phyloP scores from a whole-genome alignment of 768 basidiomycete genomes.

The Suillus alpinus region DNA sequence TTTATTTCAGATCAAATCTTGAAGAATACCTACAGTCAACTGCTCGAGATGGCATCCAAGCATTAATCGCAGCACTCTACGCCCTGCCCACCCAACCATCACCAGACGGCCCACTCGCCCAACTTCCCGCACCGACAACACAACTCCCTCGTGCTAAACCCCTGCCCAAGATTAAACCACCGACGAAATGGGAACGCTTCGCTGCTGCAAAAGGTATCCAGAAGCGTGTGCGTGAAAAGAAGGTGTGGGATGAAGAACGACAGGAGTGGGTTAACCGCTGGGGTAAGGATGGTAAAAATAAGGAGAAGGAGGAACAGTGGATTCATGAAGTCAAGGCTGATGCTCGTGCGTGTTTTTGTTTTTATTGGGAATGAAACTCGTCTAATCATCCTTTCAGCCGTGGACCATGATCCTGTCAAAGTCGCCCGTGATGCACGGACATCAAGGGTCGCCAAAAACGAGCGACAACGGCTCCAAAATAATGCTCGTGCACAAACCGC shows the following conservation, averaged over 20 bases:
- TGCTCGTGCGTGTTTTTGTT: constrained; percentile 56
- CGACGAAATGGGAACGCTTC: constrained; percentile 96
- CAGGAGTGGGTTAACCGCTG: constrained; percentile 91
- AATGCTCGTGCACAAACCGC: constrained; percentile 50
- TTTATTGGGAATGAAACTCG: neutral
- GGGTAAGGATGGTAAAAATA: constrained; percentile 90
- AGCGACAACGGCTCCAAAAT: constrained; percentile 73
- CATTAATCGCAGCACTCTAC: constrained; percentile 78
- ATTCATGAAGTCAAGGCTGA: constrained; percentile 85
- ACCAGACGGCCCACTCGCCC: constrained; percentile 77
- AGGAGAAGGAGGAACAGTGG: constrained; percentile 84
- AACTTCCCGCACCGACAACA: constrained; percentile 75
- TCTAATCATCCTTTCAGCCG: constrained; percentile 43
- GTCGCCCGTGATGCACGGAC: constrained; percentile 78
- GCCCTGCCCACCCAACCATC: constrained; percentile 74
- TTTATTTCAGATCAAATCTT: constrained; percentile 56
- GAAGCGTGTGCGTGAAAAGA: constrained; percentile 72
- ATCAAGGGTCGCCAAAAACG: constrained; percentile 80
- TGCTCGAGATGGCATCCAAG: constrained; percentile 80
- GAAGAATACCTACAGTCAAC: constrained; percentile 79
- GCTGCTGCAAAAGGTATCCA: constrained; percentile 93
- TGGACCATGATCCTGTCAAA: constrained; percentile 77
- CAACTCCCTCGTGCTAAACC: constrained; percentile 88
- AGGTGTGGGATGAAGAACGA: constrained; percentile 91
- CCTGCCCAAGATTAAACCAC: constrained; percentile 87